phyloP scores from a whole-genome alignment of 2,329 filamentous ascomycete species.

The Capronia epimyces region DNA sequence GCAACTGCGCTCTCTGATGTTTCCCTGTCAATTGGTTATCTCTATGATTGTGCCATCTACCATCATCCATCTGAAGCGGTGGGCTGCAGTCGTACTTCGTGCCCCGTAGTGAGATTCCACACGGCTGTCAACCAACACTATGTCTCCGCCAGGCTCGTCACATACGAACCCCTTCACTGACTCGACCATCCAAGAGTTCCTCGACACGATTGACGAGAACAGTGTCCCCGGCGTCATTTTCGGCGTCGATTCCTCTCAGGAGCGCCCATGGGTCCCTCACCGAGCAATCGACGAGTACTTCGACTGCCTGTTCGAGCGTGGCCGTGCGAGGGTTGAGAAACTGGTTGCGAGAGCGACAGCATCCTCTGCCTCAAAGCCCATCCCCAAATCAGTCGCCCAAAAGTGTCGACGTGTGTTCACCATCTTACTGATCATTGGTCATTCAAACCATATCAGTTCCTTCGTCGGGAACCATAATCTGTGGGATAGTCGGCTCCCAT shows the following conservation, averaged over 20 bases:
- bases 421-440: conserved; percentile 1
- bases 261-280: not conserved
- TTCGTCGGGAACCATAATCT: conserved; percentile 11
- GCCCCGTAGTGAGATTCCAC: not conserved
- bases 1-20: not conserved
- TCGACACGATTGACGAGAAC: not conserved
- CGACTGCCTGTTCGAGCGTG: not conserved
- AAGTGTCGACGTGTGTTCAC: conserved; percentile 1
- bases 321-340: not conserved
- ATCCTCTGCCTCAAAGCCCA: not conserved
- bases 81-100: not conserved
- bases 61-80: not conserved
- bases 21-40: not conserved
- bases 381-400: not conserved
- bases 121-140: not conserved
- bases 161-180: not conserved
- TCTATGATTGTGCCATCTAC: not conserved
- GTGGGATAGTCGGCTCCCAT: conserved; percentile 25
- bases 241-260: not conserved
- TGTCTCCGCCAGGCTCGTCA: not conserved
- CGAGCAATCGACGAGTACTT: not conserved
- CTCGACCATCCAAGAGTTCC: conserved; percentile 1
- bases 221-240: not conserved
- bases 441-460: conserved; percentile 1
- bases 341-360: not conserved